phyloP scores from a whole-genome alignment of 1,139 yeast species.

The Pneumocystis jirovecii region DNA sequence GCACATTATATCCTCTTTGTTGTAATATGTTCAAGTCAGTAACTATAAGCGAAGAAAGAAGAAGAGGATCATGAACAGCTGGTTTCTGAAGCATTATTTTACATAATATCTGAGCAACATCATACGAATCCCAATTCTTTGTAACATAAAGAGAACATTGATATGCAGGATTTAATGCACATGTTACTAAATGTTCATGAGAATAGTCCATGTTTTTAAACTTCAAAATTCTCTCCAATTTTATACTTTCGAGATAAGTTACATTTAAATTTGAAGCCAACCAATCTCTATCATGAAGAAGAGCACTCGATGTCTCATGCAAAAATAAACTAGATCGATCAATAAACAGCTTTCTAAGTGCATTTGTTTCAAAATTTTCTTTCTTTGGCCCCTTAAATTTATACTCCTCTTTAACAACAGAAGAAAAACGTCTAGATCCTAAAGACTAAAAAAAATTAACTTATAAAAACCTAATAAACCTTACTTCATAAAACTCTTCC shows the following conservation, averaged over 20 bases:
- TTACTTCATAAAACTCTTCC: conserved; percentile 22
- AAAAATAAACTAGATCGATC: conserved; percentile 24
- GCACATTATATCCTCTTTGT: conserved; percentile 28
- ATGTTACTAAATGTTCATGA: conserved; percentile 6
- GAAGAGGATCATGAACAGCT: conserved; percentile 27
- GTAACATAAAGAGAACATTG: conserved; percentile 12
- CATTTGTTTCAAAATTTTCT: conserved; percentile 8
- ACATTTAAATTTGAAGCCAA: conserved; percentile 3
- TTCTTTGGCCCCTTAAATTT: conserved; percentile 11
- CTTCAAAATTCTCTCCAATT: conserved; percentile 7
- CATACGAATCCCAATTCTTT: conserved; percentile 25
- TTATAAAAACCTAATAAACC: neutral
- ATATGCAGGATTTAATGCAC: conserved; percentile 10
- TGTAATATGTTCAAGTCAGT: conserved; percentile 23
- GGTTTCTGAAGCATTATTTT: conserved; percentile 21
- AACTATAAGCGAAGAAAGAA: conserved; percentile 26
- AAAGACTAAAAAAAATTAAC: conserved; percentile 2
- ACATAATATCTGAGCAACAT: conserved; percentile 25
- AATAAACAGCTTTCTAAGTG: conserved; percentile 18
- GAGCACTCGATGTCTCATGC: conserved; percentile 17
- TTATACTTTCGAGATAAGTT: conserved; percentile 2
- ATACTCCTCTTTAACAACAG: conserved; percentile 14
- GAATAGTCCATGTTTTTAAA: conserved; percentile 7
- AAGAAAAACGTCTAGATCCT: conserved; percentile 15
- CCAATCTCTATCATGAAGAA: conserved; percentile 1